Evolutionary conservation across 176 grass and related monocot species (phyloP), one percentile per base, ranked within the genome.

Genomic region (Secale cereale): DNA sequence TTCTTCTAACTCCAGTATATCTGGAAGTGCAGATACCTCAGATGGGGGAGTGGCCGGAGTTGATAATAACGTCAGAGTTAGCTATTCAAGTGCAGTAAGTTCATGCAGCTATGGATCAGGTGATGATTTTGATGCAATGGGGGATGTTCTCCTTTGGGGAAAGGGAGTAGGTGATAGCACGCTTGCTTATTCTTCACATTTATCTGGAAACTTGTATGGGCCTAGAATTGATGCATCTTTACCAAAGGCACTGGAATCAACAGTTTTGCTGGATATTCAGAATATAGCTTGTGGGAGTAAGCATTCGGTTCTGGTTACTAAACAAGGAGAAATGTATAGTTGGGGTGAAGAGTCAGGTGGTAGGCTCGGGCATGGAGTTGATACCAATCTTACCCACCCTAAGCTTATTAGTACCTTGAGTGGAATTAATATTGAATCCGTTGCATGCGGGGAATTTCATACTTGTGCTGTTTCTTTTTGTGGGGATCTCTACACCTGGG

Each of bases 401-500:
- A 93, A 93, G 78, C 94, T 91, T 25, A 85, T 96, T 70, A 79
- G 59, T 32, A 66, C 71, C 75, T 82, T 93, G 79, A 82, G 66
- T 76, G 83, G 83, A 76, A 57, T 69, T 54, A 93, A 77, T 72
- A 77, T 96, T 66, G 91, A 96, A 48, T 82, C 76, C 5, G 81
- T 87, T 35, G 86, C 91, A 48, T 96, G 94, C 1, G 91, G 91
- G 8, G 94, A 96, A 65, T 96, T 85, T 77, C 94, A 96, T 90
- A 93, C 91, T 11, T 93, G 88, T 85, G 91, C 88, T 60, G 91
- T 96, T 39, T 87, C 91, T 64, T 67, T 83, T 39, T 91, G 84
- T 66, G 94, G 88, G 30, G 94, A 96, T 78, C 88, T 96, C 26
- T 96, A 93, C 62, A 91, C 91, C 6, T 96, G 94, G 91, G 94